phyloP scores from a whole-genome alignment of 2,329 filamentous ascomycete species.

The Scedosporium apiospermum region DNA sequence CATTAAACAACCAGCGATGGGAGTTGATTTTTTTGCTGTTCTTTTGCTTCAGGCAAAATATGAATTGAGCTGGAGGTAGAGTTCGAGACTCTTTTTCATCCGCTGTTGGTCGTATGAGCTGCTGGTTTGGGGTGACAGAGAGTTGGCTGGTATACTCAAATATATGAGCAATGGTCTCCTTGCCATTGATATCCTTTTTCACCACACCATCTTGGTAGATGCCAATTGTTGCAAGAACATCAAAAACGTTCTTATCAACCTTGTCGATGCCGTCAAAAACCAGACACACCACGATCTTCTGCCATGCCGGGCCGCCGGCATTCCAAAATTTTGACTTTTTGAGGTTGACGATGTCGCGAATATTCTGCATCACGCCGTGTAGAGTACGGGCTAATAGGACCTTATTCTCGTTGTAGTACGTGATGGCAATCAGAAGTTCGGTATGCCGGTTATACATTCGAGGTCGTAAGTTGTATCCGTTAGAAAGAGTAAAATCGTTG shows the following conservation, averaged over 20 bases:
- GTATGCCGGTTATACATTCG: conserved; percentile 99
- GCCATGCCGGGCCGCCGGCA: conserved; percentile 96
- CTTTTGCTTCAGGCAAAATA: conserved; percentile 98
- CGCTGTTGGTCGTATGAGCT: conserved; percentile 82
- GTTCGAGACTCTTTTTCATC: conserved; percentile 75
- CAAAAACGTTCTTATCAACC: conserved; percentile 89
- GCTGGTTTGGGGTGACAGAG: conserved; percentile 93
- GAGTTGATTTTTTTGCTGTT: conserved; percentile 99
- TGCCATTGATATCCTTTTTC: conserved; percentile 96
- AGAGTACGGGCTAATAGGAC: conserved; percentile 81
- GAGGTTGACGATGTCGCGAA: conserved; percentile 94
- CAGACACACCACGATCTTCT: conserved; percentile 95
- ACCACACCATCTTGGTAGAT: conserved; percentile 97
- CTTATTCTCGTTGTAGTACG: conserved; percentile 99
- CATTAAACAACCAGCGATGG: conserved; percentile 97
- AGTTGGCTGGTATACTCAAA: conserved; percentile 98
- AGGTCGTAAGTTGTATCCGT: conserved; percentile 94
- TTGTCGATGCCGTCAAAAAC: conserved; percentile 98
- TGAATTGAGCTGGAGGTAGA: conserved; percentile 94
- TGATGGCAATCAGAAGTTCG: conserved; percentile 92
- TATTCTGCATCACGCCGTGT: conserved; percentile 98
- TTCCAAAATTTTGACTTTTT: conserved; percentile 99
- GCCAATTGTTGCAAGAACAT: conserved; percentile 87
- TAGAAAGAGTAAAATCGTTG: conserved; percentile 96
- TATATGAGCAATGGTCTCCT: conserved; percentile 92